Percentiles rank a stretch among this genome's conserved stretches.
Evolutionary conservation across 2,329 filamentous ascomycete genomes (phyloP).

Genomic region (Fusarium circinatum): DNA sequence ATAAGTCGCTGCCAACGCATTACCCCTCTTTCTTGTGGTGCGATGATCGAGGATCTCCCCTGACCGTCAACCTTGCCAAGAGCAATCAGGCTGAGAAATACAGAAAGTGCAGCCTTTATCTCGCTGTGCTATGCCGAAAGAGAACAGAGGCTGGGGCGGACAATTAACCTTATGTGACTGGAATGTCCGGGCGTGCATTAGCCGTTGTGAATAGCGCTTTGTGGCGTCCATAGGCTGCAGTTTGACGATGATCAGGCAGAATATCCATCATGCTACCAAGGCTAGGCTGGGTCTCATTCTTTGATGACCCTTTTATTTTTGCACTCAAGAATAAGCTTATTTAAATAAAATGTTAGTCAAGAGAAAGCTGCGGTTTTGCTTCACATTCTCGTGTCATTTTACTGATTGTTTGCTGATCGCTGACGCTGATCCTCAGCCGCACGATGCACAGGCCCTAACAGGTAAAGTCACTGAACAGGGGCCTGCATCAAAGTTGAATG

Average conservation of each 20-base stretch:
- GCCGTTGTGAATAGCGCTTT: not conserved
- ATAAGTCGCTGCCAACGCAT: not conserved
- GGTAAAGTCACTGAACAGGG: conserved; percentile 1
- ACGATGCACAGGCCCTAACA: not conserved
- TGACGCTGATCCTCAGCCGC: conserved; percentile 13
- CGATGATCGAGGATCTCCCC: not conserved
- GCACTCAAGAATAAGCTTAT: too few species aligned
- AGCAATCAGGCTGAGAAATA: not conserved
- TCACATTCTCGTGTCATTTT: fast-evolving
- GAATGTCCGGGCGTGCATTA: conserved; percentile 9
- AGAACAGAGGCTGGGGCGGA: not conserved
- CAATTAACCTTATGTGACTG: not conserved
- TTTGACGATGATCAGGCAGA: not conserved
- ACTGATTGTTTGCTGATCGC: not conserved
- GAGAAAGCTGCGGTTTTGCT: fast-evolving
- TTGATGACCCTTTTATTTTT: too few species aligned
- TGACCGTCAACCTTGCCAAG: conserved; percentile 1
- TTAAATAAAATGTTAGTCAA: fast-evolving
- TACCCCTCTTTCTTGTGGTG: conserved; percentile 15
- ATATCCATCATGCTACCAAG: not conserved
- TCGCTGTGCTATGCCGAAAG: not conserved
- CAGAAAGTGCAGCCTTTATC: not conserved
- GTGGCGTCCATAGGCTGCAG: not conserved
- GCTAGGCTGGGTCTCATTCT: fast-evolving
- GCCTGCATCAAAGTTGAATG: not conserved